phyloP scores from a whole-genome alignment of 1,139 yeast species.

The Scheffersomyces titani region DNA sequence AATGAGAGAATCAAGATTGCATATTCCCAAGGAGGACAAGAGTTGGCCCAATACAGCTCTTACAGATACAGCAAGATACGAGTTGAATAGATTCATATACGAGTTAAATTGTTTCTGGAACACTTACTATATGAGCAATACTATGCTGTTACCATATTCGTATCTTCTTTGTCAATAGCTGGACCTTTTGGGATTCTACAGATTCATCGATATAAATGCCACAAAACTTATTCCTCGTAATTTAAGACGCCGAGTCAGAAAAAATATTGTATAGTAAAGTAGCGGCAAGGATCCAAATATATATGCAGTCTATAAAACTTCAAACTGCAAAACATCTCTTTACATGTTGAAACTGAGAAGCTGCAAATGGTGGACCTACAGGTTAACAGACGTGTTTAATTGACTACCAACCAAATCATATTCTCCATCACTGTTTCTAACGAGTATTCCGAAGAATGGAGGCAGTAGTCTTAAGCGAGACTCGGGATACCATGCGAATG shows the following conservation, averaged over 20 bases:
- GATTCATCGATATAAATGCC: neutral
- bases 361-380: neutral
- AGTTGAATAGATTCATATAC: neutral
- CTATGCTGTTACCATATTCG: too few species aligned
- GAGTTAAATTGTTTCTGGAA: neutral
- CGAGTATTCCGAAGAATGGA: neutral
- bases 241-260: neutral
- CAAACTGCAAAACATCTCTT: neutral
- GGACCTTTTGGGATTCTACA: neutral
- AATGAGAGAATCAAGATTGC: neutral
- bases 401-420: too few species aligned
- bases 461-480: neutral
- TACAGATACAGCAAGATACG: neutral
- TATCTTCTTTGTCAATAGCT: neutral
- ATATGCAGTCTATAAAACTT: neutral
- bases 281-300: neutral
- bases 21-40: neutral
- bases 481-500: neutral
- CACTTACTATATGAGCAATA: neutral
- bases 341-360: neutral
- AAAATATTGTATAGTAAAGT: too few species aligned
- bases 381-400: neutral
- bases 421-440: neutral
- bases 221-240: neutral
- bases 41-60: neutral